Conservation (phyloP, 1,284 basidiomycete genomes). For the Fomes fomentarius region DNA sequence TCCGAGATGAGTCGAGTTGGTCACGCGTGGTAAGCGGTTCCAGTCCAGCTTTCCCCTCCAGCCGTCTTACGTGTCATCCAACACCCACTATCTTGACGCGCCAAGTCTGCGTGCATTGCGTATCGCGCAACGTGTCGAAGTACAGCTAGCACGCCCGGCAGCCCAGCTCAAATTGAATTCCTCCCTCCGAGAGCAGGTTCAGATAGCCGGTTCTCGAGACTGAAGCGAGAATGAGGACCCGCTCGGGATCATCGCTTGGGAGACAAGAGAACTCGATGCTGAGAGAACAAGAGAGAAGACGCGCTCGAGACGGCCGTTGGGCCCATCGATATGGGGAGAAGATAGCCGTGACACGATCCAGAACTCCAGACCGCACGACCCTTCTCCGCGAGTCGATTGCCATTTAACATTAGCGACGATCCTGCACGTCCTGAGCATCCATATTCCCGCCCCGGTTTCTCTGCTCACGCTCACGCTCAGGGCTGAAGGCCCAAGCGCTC, state of each 20-base stretch:
- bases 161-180: no score
- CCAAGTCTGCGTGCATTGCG: no score
- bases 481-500: not conserved
- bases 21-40: no score
- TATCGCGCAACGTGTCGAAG: no score
- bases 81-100: no score
- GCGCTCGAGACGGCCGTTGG: slow-evolving; percentile 5
- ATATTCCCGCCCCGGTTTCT: not conserved
- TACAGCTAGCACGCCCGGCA: no score
- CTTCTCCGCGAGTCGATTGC: slow-evolving; percentile 11
- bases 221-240: no score
- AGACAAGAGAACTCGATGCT: not conserved
- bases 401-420: slow-evolving; percentile 21
- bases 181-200: no score
- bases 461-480: not conserved
- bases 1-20: not conserved
- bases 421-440: not conserved
- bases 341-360: slow-evolving; percentile 20
- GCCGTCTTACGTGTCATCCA: no score
- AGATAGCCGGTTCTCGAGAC: not conserved
- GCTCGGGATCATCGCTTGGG: not conserved
- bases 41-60: no score
- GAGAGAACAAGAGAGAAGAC: slow-evolving; percentile 4
- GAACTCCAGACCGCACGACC: slow-evolving; percentile 7
- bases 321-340: slow-evolving; percentile 20